These are phyloP conservation scores for Petrea volubilis DNA, from an alignment of 257 asterid species.

Conservation along the genomic window DNA sequence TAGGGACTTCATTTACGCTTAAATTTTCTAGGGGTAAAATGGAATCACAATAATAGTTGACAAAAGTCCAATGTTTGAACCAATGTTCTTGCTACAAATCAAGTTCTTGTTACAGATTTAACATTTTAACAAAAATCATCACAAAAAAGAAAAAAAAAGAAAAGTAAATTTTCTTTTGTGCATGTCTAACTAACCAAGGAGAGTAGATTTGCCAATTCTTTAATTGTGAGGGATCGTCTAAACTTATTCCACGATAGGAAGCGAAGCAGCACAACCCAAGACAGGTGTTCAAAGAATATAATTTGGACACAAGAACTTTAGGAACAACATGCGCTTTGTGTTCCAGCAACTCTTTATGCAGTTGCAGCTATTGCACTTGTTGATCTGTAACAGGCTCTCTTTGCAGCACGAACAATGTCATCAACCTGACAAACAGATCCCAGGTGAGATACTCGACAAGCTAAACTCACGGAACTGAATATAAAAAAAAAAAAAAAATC, in stretches of 20 bases:
- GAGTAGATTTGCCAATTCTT: constrained; percentile 13
- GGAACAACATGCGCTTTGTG: constrained; percentile 3
- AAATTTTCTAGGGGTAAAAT: too few species aligned
- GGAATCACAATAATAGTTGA: too few species aligned
- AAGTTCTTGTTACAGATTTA: too few species aligned
- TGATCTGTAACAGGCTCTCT: constrained; percentile 53
- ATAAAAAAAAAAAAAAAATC: background rate
- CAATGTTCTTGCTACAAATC: too few species aligned
- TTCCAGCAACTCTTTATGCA: constrained; percentile 21
- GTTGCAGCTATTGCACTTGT: constrained; percentile 38
- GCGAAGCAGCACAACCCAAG: constrained; percentile 2
- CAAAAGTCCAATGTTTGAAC: too few species aligned
- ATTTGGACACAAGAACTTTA: constrained; percentile 1
- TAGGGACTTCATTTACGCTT: too few species aligned
- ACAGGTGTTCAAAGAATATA: constrained; percentile 23
- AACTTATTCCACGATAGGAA: constrained; percentile 14
- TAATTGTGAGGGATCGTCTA: background rate
- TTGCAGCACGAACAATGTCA: constrained; percentile 56
- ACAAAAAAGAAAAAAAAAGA: too few species aligned
- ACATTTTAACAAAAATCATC: too few species aligned
- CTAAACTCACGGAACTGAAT: background rate
- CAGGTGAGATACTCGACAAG: background rate
- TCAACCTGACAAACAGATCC: constrained; percentile 34
- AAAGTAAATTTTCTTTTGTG: too few species aligned
- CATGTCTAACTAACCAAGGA: background rate